phyloP scores from a whole-genome alignment of 1,284 basidiomycete species.

The Albatrellus sp. region DNA sequence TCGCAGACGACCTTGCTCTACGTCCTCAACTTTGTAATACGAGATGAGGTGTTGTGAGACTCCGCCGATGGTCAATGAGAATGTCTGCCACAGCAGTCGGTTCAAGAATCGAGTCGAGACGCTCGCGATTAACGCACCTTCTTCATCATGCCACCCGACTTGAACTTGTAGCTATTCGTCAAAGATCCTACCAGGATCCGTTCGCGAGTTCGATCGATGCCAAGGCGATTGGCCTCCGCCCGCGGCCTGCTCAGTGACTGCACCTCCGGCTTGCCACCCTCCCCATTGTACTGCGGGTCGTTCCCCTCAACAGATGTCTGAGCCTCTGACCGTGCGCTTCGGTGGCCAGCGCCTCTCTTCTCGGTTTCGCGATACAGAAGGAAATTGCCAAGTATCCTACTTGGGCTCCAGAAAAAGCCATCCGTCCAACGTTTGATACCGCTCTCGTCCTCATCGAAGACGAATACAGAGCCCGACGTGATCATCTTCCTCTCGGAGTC shows the following conservation, averaged over 20 bases:
- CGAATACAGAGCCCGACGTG: conserved; percentile 88
- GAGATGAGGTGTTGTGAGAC: conserved; percentile 92
- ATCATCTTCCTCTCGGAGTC: conserved; percentile 92
- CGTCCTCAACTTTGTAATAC: conserved; percentile 91
- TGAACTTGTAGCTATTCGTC: conserved; percentile 88
- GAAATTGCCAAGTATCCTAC: conserved; percentile 88
- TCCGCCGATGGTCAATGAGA: conserved; percentile 77
- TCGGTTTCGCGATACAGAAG: conserved; percentile 89
- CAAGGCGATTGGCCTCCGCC: conserved; percentile 30
- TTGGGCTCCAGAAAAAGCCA: conserved; percentile 86
- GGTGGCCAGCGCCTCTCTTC: conserved; percentile 56
- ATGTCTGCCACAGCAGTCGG: conserved; percentile 47
- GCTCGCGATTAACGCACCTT: conserved; percentile 46
- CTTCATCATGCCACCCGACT: conserved; percentile 85
- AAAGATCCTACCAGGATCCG: conserved; percentile 77
- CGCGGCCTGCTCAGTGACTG: conserved; percentile 52
- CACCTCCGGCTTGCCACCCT: conserved; percentile 24
- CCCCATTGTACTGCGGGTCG: conserved; percentile 22
- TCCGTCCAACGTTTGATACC: conserved; percentile 99
- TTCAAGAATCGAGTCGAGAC: background rate
- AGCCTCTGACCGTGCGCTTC: conserved; percentile 32
- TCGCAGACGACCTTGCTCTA: conserved; percentile 76
- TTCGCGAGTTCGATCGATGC: conserved; percentile 61
- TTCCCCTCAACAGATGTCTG: conserved; percentile 16
- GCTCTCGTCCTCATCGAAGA: conserved; percentile 95